Evolutionary conservation across 129 eudicot species (phyloP).

Genomic region (Tagetes patula): DNA sequence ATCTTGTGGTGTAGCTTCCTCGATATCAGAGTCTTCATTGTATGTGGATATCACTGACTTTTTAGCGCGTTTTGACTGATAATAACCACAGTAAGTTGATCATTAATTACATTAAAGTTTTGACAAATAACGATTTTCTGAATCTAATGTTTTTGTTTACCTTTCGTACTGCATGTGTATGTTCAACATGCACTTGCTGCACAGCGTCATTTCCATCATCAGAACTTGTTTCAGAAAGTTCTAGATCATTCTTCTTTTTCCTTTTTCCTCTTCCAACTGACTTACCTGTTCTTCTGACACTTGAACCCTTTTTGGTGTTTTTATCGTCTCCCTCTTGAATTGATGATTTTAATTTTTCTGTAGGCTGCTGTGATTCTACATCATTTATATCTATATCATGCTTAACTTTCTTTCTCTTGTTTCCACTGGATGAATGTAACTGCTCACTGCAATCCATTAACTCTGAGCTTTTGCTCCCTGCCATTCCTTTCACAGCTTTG

Average conservation of each 20-base stretch:
- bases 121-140: neutral
- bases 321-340: slow-evolving; percentile 24
- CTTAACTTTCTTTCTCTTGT: slow-evolving; percentile 43
- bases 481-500: slow-evolving; percentile 72
- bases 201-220: slow-evolving; percentile 39
- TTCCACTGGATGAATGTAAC: slow-evolving; percentile 31
- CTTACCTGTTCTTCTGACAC: slow-evolving; percentile 35
- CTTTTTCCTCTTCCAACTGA: slow-evolving; percentile 44
- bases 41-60: slow-evolving; percentile 47
- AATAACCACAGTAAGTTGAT: slow-evolving; percentile 25
- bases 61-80: slow-evolving; percentile 64
- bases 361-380: slow-evolving; percentile 24
- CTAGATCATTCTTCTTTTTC: slow-evolving; percentile 34
- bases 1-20: slow-evolving; percentile 16
- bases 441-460: slow-evolving; percentile 31
- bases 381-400: slow-evolving; percentile 26
- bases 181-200: slow-evolving; percentile 36
- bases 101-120: slow-evolving; percentile 5
- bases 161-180: slow-evolving; percentile 48
- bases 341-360: slow-evolving; percentile 21
- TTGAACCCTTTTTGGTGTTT: slow-evolving; percentile 31
- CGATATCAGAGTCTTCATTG: slow-evolving; percentile 37
- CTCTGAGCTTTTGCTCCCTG: slow-evolving; percentile 45
- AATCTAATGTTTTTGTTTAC: slow-evolving; percentile 35
- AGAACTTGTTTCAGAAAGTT: slow-evolving; percentile 42